A percentile compares a stretch with the other conserved stretches of the same genome.
Evolutionary conservation across 305 asterid species (phyloP).

Genomic region (Solanum aculeatissimum): DNA sequence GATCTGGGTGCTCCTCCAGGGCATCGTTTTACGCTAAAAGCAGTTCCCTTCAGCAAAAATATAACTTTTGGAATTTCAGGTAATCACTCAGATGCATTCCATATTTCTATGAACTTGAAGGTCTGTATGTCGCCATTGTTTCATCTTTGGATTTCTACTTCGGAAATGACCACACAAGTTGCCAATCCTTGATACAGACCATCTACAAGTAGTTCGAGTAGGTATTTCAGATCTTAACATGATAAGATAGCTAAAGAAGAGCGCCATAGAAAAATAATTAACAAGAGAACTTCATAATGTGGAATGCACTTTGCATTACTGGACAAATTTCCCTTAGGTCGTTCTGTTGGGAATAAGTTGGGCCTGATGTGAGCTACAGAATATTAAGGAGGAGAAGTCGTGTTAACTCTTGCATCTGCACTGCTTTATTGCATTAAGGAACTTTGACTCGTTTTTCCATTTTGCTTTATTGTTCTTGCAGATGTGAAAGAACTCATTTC

Average conservation of each 20-base stretch:
- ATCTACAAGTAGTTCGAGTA: neutral
- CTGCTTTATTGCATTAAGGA: neutral
- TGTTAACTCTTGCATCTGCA: neutral
- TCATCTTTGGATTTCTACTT: neutral
- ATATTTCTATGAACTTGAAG: neutral
- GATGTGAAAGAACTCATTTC: conserved; percentile 85
- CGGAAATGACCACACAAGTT: neutral
- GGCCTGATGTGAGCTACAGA: neutral
- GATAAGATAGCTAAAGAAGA: neutral
- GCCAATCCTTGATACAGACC: neutral
- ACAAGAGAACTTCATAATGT: neutral
- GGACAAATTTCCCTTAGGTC: neutral
- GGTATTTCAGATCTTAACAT: neutral
- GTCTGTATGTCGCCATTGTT: neutral
- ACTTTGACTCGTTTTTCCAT: neutral
- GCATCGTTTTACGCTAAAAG: conserved; percentile 64
- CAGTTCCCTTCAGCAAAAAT: conserved; percentile 97
- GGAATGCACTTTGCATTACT: neutral
- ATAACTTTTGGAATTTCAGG: conserved; percentile 80
- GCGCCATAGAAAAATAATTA: neutral
- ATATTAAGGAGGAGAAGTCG: neutral
- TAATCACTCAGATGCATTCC: conserved; percentile 8
- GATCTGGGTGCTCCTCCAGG: conserved; percentile 82
- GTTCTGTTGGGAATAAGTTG: neutral
- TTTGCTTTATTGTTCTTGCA: conserved; percentile 5